Percentiles rank a stretch among this genome's conserved stretches.
phyloP scores from a whole-genome alignment of 2,329 filamentous ascomycete genomes.

The Aspergillus sp. region DNA sequence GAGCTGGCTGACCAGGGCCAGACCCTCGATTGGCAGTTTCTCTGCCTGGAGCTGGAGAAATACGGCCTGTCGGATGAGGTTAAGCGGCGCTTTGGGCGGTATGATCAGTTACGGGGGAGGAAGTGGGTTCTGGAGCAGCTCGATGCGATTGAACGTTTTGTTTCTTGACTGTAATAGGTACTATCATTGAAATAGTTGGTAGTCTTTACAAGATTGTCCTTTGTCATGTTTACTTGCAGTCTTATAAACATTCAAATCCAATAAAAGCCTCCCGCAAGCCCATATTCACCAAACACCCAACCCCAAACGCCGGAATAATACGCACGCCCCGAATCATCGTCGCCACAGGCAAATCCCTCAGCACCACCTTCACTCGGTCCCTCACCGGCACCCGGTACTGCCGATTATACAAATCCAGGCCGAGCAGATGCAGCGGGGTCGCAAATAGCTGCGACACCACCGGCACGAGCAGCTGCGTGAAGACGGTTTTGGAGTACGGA shows the following conservation, averaged over 20 bases:
- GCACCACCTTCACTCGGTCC: constrained; percentile 63
- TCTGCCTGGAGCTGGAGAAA: neutral
- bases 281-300: constrained; percentile 79
- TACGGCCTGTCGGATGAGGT: neutral
- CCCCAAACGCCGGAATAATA: constrained; percentile 83
- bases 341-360: constrained; percentile 73
- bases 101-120: neutral
- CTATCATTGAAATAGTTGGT: too few species aligned
- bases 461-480: constrained; percentile 72
- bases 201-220: too few species aligned
- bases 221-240: too few species aligned
- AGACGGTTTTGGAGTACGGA: constrained; percentile 22
- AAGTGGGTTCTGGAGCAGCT: neutral
- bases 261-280: neutral
- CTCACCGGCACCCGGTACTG: constrained; percentile 44
- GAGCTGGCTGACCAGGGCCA: neutral
- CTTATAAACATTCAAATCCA: too few species aligned
- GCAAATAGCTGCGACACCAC: constrained; percentile 73
- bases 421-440: constrained; percentile 82
- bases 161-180: neutral
- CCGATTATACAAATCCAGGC: constrained; percentile 81
- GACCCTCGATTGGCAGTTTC: constrained; percentile 2
- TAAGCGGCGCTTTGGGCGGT: neutral
- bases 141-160: neutral
- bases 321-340: constrained; percentile 72